Conservation (phyloP, 768 basidiomycete genomes). For the Suillus sp. region DNA sequence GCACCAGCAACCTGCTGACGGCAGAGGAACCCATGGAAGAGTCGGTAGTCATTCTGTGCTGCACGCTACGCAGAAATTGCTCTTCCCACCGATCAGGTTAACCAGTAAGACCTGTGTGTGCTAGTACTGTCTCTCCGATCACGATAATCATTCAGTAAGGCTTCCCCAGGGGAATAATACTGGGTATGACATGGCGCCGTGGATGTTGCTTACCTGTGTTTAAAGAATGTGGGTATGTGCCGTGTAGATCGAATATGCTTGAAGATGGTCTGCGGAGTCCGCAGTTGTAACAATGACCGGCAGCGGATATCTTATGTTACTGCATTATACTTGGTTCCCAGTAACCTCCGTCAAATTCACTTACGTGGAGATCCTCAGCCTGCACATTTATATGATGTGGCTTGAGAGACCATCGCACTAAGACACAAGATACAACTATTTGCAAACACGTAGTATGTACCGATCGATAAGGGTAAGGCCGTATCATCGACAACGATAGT, state of each 20-base stretch:
- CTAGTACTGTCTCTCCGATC: no score
- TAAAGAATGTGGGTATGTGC: no score
- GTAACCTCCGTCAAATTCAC: background rate
- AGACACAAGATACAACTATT: background rate
- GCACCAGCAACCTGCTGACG: background rate
- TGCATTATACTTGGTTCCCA: background rate
- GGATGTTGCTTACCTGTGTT: no score
- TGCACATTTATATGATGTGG: background rate
- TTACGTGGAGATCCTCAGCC: background rate
- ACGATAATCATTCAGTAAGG: no score
- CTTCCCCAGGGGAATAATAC: no score
- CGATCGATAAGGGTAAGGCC: background rate
- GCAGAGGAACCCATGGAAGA: background rate
- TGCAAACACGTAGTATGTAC: background rate
- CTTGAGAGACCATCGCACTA: background rate
- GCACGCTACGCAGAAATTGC: background rate
- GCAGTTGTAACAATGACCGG: background rate
- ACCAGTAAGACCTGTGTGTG: no score
- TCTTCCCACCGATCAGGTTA: no score
- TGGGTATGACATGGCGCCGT: no score
- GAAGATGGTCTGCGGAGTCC: background rate
- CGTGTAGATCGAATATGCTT: background rate
- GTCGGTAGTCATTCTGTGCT: no score
- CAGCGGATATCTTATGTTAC: slow-evolving; percentile 14
- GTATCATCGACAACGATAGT: background rate